phyloP scores from a whole-genome alignment of 164 flowering plant species.

The Hamamelis virginiana region DNA sequence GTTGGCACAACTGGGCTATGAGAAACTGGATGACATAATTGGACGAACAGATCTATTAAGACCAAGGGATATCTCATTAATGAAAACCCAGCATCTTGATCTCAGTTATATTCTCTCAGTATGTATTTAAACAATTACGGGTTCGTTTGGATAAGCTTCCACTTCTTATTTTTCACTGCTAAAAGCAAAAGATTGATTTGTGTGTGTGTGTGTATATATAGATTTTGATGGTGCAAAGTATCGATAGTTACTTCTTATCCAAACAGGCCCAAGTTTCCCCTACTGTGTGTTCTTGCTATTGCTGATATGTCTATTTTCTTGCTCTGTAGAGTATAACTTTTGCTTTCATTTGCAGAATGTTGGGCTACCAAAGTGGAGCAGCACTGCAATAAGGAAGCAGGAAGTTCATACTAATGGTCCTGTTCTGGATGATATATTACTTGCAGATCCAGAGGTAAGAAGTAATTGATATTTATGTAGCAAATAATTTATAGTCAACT shows the following conservation, averaged over 20 bases:
- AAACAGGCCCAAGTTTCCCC: too few relatives aligned
- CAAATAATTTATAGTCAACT: too few relatives aligned
- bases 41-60: slow-evolving; percentile 80
- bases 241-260: too few relatives aligned
- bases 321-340: neutral
- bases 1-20: slow-evolving; percentile 89
- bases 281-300: neutral
- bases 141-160: too few relatives aligned
- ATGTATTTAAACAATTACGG: slow-evolving; percentile 24
- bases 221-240: too few relatives aligned
- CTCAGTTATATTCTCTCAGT: slow-evolving; percentile 83
- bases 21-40: slow-evolving; percentile 86
- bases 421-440: slow-evolving; percentile 83
- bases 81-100: slow-evolving; percentile 97
- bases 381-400: slow-evolving; percentile 81
- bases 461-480: neutral
- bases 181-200: too few relatives aligned
- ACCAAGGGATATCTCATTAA: slow-evolving; percentile 71
- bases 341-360: slow-evolving; percentile 50
- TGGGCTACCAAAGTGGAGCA: slow-evolving; percentile 90
- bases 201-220: too few relatives aligned
- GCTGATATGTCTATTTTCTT: neutral
- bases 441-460: slow-evolving; percentile 85
- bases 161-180: too few relatives aligned
- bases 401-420: slow-evolving; percentile 91